A percentile compares a stretch with the other conserved stretches of the same genome.
Evolutionary conservation across 352 stramenopile genomes (phyloP).

Genomic region (Pythium apleroticum): DNA sequence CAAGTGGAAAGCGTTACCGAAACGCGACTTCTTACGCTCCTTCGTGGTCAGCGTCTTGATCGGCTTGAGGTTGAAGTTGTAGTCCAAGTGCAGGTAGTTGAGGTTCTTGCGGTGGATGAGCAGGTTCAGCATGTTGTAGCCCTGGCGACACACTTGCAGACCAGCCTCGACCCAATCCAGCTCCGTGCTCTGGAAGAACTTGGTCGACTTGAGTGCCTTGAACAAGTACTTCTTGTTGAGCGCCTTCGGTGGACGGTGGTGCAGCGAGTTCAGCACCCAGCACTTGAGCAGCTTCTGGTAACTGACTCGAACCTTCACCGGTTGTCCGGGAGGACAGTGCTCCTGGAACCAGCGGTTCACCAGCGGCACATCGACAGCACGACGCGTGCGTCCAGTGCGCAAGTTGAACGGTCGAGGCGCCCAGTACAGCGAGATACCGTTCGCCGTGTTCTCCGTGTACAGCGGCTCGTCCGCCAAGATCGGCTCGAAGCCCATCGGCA

Average conservation of each 20-base stretch:
- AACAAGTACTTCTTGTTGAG: conserved; percentile 99
- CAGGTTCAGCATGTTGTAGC: conserved; percentile 99
- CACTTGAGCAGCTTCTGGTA: conserved; percentile 99
- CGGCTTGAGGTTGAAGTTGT: conserved; percentile 99
- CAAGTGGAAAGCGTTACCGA: conserved; percentile 95
- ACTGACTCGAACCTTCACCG: conserved; percentile 98
- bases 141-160: conserved; percentile 97
- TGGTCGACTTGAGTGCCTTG: conserved; percentile 99
- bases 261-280: conserved; percentile 99
- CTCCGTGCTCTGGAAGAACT: conserved; percentile 99
- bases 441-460: conserved; percentile 94
- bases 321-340: conserved; percentile 97
- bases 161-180: conserved; percentile 99
- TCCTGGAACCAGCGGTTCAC: conserved; percentile 99
- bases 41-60: conserved; percentile 99
- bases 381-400: conserved; percentile 93
- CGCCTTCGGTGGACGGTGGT: conserved; percentile 91
- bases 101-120: conserved; percentile 99
- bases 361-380: conserved; percentile 97
- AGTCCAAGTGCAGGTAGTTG: conserved; percentile 99
- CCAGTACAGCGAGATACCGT: conserved; percentile 98
- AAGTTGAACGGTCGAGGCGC: conserved; percentile 98
- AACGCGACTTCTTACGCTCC: conserved; percentile 99
- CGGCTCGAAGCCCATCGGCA: conserved; percentile 88
- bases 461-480: conserved; percentile 93